Evolutionary conservation across 495 filamentous ascomycete genomes (phyloP), one percentile per base, ranked within the genome.

Genomic region (Penicillium bialowiezense): DNA sequence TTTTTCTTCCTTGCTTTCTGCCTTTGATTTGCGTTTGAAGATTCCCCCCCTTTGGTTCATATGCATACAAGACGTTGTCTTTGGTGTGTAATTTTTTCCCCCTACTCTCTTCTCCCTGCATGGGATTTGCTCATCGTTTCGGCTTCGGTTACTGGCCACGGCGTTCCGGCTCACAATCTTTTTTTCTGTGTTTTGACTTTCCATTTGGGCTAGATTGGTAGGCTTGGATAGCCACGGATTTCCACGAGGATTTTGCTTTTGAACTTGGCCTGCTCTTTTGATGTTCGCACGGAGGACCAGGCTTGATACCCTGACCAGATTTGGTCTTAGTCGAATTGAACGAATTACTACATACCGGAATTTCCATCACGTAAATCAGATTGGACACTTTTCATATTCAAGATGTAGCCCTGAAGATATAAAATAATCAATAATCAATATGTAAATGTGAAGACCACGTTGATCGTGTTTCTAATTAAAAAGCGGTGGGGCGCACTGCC

Each of bases 251-350:
- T 24, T 9, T 35, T 49, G 37, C 23, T 37, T 36, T 19, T 50
- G 54, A 41, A 20, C 34, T 48, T 47, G 15, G 39, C 32, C 23
- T 20, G 32, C 20, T 20, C 9, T 20, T 46, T 31, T 38, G n/a
- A 9, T 42, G 34, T 36, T 45, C 48, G 48, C 54, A 53, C 31
- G 17, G 42, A 52, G 51, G 53, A 58, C 39, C 19, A 43, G 49
- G 54, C 42, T 55, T 58, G 60, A 63, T 63, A 63, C 60, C 60
- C 60, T 63, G 51, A 57, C 54, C 60, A 41, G 48, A 63, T 60
- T 57, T 52, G 44, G 54, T 42, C 48, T 51, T 17, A 56, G 29
- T 31, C 23, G 34, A 47, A 37, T 38, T 46, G 43, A 26, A 26
- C 26, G 20, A 45, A 26, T 18, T 45, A 7, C 14, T 21, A 34